phyloP scores from a whole-genome alignment of 169 alveolate genomes.

The Cryptosporidium andersoni region DNA sequence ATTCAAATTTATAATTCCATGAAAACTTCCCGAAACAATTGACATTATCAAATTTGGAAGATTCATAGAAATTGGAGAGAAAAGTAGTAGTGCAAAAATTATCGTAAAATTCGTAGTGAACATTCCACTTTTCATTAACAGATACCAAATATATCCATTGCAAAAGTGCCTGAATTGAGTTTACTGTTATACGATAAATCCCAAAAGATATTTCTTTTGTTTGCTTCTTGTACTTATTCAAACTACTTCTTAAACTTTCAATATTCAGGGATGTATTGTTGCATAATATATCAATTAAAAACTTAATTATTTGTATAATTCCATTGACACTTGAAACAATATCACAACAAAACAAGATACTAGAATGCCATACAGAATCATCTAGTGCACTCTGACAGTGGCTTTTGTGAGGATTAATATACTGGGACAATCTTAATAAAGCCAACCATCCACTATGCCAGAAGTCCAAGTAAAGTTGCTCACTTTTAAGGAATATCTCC shows the following conservation, averaged over 20 bases:
- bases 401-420: constrained; percentile 32
- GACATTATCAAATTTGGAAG: background rate
- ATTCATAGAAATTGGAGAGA: background rate
- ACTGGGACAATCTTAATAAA: constrained; percentile 20
- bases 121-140: constrained; percentile 33
- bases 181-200: constrained; percentile 3
- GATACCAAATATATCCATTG: constrained; percentile 31
- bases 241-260: background rate
- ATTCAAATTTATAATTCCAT: background rate
- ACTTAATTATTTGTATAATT: constrained; percentile 16
- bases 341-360: constrained; percentile 52
- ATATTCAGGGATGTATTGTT: background rate
- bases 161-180: constrained; percentile 27
- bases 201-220: background rate
- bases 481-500: background rate
- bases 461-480: constrained; percentile 15
- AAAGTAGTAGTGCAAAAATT: background rate
- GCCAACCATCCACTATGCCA: constrained; percentile 62
- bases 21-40: background rate
- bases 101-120: background rate
- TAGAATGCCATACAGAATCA: constrained; percentile 53
- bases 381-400: background rate
- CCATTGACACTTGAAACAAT: constrained; percentile 45
- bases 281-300: background rate
- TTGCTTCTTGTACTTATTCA: background rate